Evolutionary conservation across 768 basidiomycete genomes (phyloP).

Genomic region (Kwoniella dendrophila): DNA sequence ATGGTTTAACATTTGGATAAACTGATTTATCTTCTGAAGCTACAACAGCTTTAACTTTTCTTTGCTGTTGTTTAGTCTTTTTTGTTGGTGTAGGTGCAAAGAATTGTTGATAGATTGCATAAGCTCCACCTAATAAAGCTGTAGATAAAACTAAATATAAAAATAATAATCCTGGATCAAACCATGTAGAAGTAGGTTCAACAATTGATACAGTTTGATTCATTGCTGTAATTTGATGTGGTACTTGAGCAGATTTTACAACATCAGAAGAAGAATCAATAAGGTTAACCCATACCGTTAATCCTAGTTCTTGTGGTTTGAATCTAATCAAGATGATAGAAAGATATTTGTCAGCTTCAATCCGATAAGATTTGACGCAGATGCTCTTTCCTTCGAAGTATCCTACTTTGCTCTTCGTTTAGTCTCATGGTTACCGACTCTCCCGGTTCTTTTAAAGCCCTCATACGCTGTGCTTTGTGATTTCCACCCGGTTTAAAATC

Average conservation of each 20-base stretch:
- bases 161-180: conserved; percentile 55
- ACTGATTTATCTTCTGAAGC: conserved; percentile 36
- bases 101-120: conserved; percentile 51
- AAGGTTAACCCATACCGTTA: conserved; percentile 55
- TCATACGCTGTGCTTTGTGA: no score
- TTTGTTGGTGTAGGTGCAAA: conserved; percentile 12
- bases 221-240: conserved; percentile 52
- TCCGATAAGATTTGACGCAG: no score
- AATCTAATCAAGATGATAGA: conserved; percentile 30
- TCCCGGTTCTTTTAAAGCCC: no score
- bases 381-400: no score
- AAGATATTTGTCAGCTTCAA: no score
- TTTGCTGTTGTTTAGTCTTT: conserved; percentile 16
- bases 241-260: conserved; percentile 28
- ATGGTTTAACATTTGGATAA: conserved; percentile 53
- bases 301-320: conserved; percentile 51
- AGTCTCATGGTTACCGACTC: no score
- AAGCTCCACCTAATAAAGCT: conserved; percentile 42
- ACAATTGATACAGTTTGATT: conserved; percentile 57
- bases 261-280: conserved; percentile 38
- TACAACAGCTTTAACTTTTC: conserved; percentile 37
- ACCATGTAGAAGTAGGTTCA: conserved; percentile 53
- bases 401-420: no score
- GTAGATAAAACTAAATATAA: conserved; percentile 53
- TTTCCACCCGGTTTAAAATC: no score